Base-by-base conservation (phyloP, 371 early-diverging fungal genomes). In the Mortierella sp. region DNA sequence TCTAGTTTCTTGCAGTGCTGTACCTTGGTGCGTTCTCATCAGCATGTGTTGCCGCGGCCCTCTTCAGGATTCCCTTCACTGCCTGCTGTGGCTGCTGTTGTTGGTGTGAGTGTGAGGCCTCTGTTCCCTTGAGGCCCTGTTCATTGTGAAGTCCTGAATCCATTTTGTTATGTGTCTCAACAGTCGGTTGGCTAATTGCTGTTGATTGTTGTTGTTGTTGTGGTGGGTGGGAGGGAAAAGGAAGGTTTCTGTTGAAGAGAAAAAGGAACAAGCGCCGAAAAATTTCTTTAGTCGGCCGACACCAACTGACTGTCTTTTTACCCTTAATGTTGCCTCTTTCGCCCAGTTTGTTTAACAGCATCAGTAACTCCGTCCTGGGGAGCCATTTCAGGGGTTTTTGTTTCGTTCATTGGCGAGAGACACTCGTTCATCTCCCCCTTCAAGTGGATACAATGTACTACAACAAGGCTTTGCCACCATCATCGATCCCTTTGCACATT, bases 21-120 rank as follows among this genome's bases (percentile, higher is more conserved):
- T 75, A 84, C 86, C 86, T 86, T 28, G 86, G 80, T 8, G 88
- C 70, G 16, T 78, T 80, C 63, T 81, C 82, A 13, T 82, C 88
- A n/a, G 74, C 70, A 21, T 65, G 77, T 24, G 77, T 45, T 80
- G 78, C 14, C 2, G 65, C 52, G 16, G 77, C 79, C 70, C 89
- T 90, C 60, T 92, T 91, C 68, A 92, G 88, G 75, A 91, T 91
- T 34, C 91, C 92, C 72, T 91, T 91, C 70, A 90, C 90, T 34
- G 91, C 89, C 60, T 89, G 81, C 31, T 73, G 76, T 19, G 9
- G 54, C 14, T 54, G 54, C 24, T 54, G 54, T 54, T 16, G 48
- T 14, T 63, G 38, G 44, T 21, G 3, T n/a, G 21, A 24, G 42
- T 68, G 68, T 38, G 42, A 21, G 19, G 60, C 75, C 68, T 75